Percentiles rank a stretch among this genome's conserved stretches.
Evolutionary conservation across 2,329 filamentous ascomycete genomes (phyloP).

Genomic region (Rhinocladiella similis): DNA sequence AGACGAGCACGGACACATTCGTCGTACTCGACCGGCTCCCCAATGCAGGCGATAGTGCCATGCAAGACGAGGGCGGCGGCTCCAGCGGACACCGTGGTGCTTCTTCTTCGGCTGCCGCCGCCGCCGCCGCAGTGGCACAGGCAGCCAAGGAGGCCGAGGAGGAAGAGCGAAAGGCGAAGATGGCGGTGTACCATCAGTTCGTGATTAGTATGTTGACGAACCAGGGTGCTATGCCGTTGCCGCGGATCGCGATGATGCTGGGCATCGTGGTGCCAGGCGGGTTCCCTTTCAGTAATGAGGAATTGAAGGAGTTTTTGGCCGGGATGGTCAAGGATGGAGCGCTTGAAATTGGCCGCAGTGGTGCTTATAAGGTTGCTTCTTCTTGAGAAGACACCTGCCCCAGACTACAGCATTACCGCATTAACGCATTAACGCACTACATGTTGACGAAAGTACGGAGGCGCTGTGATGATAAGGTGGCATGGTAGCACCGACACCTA

Average conservation of each 20-base stretch:
- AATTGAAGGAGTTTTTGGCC: slow-evolving; percentile 75
- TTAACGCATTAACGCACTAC: background rate
- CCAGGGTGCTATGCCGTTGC: slow-evolving; percentile 77
- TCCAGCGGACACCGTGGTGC: slow-evolving; percentile 18
- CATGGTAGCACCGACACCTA: too few relatives aligned
- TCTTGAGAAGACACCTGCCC: background rate
- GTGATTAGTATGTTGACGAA: slow-evolving; percentile 95
- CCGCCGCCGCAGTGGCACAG: slow-evolving; percentile 41
- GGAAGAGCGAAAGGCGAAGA: slow-evolving; percentile 66
- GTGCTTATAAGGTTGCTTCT: slow-evolving; percentile 60
- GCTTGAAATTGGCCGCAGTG: slow-evolving; percentile 65
- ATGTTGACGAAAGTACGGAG: background rate
- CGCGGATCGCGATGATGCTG: slow-evolving; percentile 89
- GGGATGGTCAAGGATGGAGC: slow-evolving; percentile 73
- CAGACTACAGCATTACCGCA: too few relatives aligned
- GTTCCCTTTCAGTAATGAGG: slow-evolving; percentile 86
- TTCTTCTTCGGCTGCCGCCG: slow-evolving; percentile 5
- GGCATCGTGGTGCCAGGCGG: slow-evolving; percentile 86
- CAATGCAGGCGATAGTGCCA: slow-evolving; percentile 29
- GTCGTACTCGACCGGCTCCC: slow-evolving; percentile 57
- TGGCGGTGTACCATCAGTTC: slow-evolving; percentile 83
- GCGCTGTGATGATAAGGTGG: too few relatives aligned
- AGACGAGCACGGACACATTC: slow-evolving; percentile 51
- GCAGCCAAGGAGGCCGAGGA: slow-evolving; percentile 49
- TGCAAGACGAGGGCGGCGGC: slow-evolving; percentile 21